Percentiles rank a stretch among this genome's conserved stretches.
Evolutionary conservation across 2,329 filamentous ascomycete species (phyloP).

Genomic region (Penicillium paneum): DNA sequence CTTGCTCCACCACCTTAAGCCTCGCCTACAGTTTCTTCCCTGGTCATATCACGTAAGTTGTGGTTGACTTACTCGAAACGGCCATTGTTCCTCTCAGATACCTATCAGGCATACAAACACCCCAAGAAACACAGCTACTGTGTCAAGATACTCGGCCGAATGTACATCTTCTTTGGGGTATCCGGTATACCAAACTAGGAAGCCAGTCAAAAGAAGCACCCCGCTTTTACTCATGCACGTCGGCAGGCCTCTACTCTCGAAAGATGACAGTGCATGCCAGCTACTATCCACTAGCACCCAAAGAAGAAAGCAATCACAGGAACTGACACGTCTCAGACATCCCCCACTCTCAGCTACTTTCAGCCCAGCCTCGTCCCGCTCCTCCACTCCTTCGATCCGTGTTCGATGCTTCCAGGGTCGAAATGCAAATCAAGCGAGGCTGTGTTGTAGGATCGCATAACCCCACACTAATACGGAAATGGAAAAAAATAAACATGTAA

Average conservation of each 20-base stretch:
- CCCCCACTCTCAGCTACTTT: constrained; percentile 9
- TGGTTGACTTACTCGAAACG: background rate
- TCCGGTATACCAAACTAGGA: background rate
- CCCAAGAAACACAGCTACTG: background rate
- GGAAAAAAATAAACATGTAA: constrained; percentile 3
- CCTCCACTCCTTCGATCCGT: constrained; percentile 31
- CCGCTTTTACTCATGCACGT: constrained; percentile 1
- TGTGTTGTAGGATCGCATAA: background rate
- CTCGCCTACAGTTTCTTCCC: background rate
- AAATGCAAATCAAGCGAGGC: background rate
- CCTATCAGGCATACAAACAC: background rate
- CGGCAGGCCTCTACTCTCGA: background rate
- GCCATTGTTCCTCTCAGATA: background rate
- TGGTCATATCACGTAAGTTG: background rate
- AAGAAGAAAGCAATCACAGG: background rate
- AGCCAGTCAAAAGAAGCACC: background rate
- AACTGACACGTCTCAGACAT: constrained; percentile 9
- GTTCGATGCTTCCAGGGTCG: constrained; percentile 26
- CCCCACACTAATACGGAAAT: constrained; percentile 1
- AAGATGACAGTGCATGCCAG: background rate
- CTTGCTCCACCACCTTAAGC: background rate
- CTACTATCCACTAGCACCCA: background rate
- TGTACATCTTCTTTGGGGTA: background rate
- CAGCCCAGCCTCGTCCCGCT: constrained; percentile 19
- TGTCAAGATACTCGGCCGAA: background rate